Evolutionary conservation across 2,329 filamentous ascomycete species (phyloP), one percentile per base, ranked within the genome.

Genomic region (Exophiala phaeomuriformis): DNA sequence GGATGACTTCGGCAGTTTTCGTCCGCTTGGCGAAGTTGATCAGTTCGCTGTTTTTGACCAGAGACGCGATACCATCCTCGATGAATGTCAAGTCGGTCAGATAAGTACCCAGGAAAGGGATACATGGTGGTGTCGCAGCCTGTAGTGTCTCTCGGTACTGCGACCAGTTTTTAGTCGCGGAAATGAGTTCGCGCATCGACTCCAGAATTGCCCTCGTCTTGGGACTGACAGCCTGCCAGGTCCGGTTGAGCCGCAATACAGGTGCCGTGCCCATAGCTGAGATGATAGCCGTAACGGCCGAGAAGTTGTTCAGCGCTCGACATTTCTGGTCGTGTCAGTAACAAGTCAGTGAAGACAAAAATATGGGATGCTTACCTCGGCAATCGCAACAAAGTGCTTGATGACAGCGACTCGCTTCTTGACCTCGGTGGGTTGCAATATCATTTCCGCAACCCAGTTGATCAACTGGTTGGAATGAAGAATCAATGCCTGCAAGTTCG

Each of bases 371-470:
- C 85, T 75, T 77, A 95, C 90, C 75, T 98, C 93, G 58, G 93
- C 93, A 56, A 98, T 90, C 36, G 88, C 82, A 56, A 98, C 90
- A 72, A 97, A 98, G 69, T 97, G 93, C 70, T 97, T 97, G 71
- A 98, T 96, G 42, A 98, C 93, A 33, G 95, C 87, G 29, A 97
- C 91, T 63, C 93, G 83, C 70, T 95, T 94, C 76, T 93, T 95
- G 58, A 96, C 88, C 68, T 98, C 93, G 64, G 85, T 81, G 70
- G 98, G 93, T 0, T 86, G 90, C 58, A 98, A 72, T 62, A 98
- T 97, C 93, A 98, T 97, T 70, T 97, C 91, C 31, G 93, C 93
- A 47, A 97, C 93, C 93, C 93, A 98, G 68, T 97, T 98, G 4
- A 93, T 98, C 77, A 98, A 84, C 70, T 97, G 91, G 66, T 98